Evolutionary conservation across 495 filamentous ascomycete species (phyloP), one percentile per base, ranked within the genome.

Genomic region (Cladorrhinum samala): DNA sequence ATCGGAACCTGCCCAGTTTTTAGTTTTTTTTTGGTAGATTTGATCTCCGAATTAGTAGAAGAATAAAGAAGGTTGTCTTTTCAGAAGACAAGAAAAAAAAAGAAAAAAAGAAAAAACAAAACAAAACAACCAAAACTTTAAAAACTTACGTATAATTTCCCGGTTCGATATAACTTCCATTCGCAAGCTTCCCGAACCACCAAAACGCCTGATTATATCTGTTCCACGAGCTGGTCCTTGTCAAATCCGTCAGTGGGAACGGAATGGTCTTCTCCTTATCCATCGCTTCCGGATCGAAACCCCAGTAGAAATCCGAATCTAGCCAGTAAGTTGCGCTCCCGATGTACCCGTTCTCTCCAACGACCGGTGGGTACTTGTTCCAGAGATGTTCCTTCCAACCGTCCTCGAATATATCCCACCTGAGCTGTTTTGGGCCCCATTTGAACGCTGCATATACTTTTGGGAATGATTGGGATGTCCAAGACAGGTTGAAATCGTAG

Each of bases 171-270:
- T 64, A 60, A 14, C 54, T 61, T 9, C 70, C 70, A 23, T 67
- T 59, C 2, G 54, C 61, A 53, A 72, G 43, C 50, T 63, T 58
- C 16, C 70, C 70, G 3, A 61, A 59, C 70, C 70, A 73, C 53
- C 55, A 61, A 25, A 60, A 64, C 13, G 58, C 58, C 27, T 47
- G 48, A 14, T 54, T 60, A 14, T 39, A 55, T 27, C 45, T 44
- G 5, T 51, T 62, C 47, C 19, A 60, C 25, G 9, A 57, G 48
- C 51, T 61, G 43, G 45, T 56, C 14, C 62, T 48, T 21, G 51
- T 52, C 20, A 55, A 23, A 9, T 56, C 55, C 13, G 38, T 47
- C n/a, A 68, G 37, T 1, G 69, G 70, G 46, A 71, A 71, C 7
- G 57, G 53, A 0, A 60, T 19, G 1, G 59, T 59, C 1, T 50